Percentiles rank a stretch among this genome's conserved stretches.
phyloP scores from a whole-genome alignment of 805 yeast species.

The Pichia nakasei region DNA sequence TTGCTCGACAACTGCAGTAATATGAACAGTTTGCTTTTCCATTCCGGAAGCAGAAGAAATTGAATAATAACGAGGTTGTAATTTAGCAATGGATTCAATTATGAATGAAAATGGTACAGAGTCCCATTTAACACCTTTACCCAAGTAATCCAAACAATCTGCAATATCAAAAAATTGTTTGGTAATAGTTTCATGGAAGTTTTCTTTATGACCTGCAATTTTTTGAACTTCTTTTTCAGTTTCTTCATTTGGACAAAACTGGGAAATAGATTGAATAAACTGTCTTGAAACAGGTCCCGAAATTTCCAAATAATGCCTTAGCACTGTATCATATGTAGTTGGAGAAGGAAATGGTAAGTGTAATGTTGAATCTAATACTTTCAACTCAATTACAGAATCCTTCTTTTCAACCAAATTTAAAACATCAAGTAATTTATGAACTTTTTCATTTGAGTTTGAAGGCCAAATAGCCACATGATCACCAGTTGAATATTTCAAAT shows the following conservation, averaged over 20 bases:
- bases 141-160: slow-evolving; percentile 56
- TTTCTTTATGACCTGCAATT: slow-evolving; percentile 59
- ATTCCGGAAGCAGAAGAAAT: slow-evolving; percentile 82
- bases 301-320: slow-evolving; percentile 83
- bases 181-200: slow-evolving; percentile 59
- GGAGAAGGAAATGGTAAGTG: slow-evolving; percentile 56
- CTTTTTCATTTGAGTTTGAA: slow-evolving; percentile 71
- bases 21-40: slow-evolving; percentile 66
- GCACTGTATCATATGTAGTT: slow-evolving; percentile 79
- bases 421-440: slow-evolving; percentile 53
- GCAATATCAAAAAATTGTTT: slow-evolving; percentile 60
- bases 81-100: slow-evolving; percentile 68
- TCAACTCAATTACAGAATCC: slow-evolving; percentile 51
- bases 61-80: slow-evolving; percentile 94
- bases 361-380: slow-evolving; percentile 62
- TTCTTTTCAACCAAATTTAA: slow-evolving; percentile 49
- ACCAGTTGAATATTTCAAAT: slow-evolving; percentile 84
- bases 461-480: slow-evolving; percentile 96
- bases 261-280: slow-evolving; percentile 59
- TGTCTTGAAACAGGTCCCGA: slow-evolving; percentile 93
- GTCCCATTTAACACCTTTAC: slow-evolving; percentile 62
- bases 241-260: slow-evolving; percentile 68
- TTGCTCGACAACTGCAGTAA: slow-evolving; percentile 90
- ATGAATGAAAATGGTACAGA: slow-evolving; percentile 75
- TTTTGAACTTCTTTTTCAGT: slow-evolving; percentile 39